Conservation (phyloP, 139 green algal genomes). For the Volvox reticuliferus region DNA sequence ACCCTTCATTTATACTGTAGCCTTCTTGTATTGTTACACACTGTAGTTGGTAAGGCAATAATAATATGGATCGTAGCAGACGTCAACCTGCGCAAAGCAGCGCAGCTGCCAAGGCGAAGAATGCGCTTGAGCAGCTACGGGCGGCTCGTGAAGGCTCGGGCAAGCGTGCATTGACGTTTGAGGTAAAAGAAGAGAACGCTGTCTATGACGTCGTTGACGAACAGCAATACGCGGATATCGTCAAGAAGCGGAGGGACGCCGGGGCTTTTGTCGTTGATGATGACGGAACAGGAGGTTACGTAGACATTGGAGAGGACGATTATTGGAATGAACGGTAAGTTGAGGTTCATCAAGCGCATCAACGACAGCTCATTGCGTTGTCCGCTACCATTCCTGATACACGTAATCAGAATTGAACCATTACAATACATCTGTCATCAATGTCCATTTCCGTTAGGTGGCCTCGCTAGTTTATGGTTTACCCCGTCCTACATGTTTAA, state of each 20-base stretch:
- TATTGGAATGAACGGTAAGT: conserved; percentile 66
- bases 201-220: conserved; percentile 95
- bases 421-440: too few relatives aligned
- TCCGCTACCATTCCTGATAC: too few relatives aligned
- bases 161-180: conserved; percentile 74
- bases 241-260: conserved; percentile 83
- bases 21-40: neutral
- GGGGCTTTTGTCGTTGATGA: conserved; percentile 89
- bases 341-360: too few relatives aligned
- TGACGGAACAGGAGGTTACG: conserved; percentile 84
- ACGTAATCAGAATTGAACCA: too few relatives aligned
- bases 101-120: conserved; percentile 13
- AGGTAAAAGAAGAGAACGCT: conserved; percentile 85
- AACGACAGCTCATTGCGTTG: too few relatives aligned
- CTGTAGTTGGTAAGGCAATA: neutral
- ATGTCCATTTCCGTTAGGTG: too few relatives aligned
- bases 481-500: too few relatives aligned
- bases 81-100: conserved; percentile 18
- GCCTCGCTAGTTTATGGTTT: too few relatives aligned
- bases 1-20: neutral
- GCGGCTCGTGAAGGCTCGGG: conserved; percentile 56
- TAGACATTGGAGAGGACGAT: conserved; percentile 92
- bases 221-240: conserved; percentile 88
- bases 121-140: conserved; percentile 55
- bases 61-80: conserved; percentile 47